These are phyloP conservation scores for Holtermanniella nyarrowii DNA, from an alignment of 768 basidiomycete genomes.

Conservation along the genomic window DNA sequence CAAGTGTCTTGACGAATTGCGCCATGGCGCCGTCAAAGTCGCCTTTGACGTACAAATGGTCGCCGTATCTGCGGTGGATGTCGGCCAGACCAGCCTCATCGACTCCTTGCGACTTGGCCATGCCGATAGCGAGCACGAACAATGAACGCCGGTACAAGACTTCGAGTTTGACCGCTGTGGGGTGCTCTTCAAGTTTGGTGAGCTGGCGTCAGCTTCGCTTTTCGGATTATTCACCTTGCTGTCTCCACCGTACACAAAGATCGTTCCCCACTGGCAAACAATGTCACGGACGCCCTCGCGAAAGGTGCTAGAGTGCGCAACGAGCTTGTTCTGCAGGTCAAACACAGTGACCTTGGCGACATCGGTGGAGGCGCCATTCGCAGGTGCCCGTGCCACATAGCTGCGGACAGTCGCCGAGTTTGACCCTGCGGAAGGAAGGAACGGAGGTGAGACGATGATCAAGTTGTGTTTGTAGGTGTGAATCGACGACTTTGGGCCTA, in stretches of 20 bases:
- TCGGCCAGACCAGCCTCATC: slow-evolving; percentile 69
- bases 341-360: slow-evolving; percentile 57
- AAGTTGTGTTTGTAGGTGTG: slow-evolving; percentile 72
- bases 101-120: slow-evolving; percentile 69
- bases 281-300: slow-evolving; percentile 73
- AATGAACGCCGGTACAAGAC: slow-evolving; percentile 66
- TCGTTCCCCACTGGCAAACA: slow-evolving; percentile 66
- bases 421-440: slow-evolving; percentile 56
- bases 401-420: slow-evolving; percentile 67
- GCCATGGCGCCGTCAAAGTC: slow-evolving; percentile 90
- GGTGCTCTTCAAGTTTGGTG: slow-evolving; percentile 33
- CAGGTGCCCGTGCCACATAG: slow-evolving; percentile 47
- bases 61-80: slow-evolving; percentile 81
- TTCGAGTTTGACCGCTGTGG: slow-evolving; percentile 73
- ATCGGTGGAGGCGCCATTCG: slow-evolving; percentile 47
- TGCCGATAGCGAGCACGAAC: slow-evolving; percentile 67
- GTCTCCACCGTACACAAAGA: slow-evolving; percentile 69
- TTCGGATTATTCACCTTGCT: slow-evolving; percentile 51
- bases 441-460: slow-evolving; percentile 78
- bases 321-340: slow-evolving; percentile 82
- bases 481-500: slow-evolving; percentile 68
- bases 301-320: slow-evolving; percentile 73
- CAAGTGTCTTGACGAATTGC: slow-evolving; percentile 83
- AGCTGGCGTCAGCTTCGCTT: no score
- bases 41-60: slow-evolving; percentile 77